Base-by-base conservation (phyloP, 352 stramenopile species). In the Phytopythium delawarense region DNA sequence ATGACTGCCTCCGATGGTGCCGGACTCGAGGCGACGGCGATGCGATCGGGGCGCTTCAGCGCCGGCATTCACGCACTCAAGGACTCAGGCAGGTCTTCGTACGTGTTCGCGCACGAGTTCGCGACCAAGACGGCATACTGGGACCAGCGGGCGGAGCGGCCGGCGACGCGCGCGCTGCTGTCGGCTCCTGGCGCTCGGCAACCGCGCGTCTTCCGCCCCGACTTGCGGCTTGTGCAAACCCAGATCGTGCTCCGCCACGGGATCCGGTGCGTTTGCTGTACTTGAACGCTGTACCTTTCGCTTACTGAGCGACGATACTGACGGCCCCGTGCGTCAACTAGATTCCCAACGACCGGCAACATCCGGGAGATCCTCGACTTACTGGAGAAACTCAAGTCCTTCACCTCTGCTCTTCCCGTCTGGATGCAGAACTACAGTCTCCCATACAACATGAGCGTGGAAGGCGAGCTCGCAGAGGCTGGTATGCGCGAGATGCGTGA, bases 341-440 rank as follows among this genome's bases (percentile, higher is more conserved):
- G 79, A 7, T 93, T 81, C 62, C 84, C 84, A 4, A 91, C 79
- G 9, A 62, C 59, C 28, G 52, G 59, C 18, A 85, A 82, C 59
- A 87, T 84, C 23, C 28, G 62, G 23, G 70, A 86, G 16, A 90
- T 90, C 45, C 49, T 79, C 34, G 59, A 53, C 30, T 54, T 91
- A 11, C 53, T 92, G 15, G 34, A 64, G 7, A 84, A 69, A 44
- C 53, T 88, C 18, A 63, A 79, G 35, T 66, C 63, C 11, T 86
- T 83, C 39, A 34, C 58, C 1, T 52, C 61, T 3, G 34, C 57
- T 20, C 58, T 88, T 34, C 84, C 84, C 2, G 20, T n/a, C 21
- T 92, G 84, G 82, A 66, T 92, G 61, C 70, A 58, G 39, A 78
- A 74, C 51, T 94, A 92, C 61, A 72, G 71, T 35, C 59, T 94